These are phyloP conservation scores for Rhododendron williamsianum DNA, from an alignment of 148 eudicot species.

Conservation along the genomic window DNA sequence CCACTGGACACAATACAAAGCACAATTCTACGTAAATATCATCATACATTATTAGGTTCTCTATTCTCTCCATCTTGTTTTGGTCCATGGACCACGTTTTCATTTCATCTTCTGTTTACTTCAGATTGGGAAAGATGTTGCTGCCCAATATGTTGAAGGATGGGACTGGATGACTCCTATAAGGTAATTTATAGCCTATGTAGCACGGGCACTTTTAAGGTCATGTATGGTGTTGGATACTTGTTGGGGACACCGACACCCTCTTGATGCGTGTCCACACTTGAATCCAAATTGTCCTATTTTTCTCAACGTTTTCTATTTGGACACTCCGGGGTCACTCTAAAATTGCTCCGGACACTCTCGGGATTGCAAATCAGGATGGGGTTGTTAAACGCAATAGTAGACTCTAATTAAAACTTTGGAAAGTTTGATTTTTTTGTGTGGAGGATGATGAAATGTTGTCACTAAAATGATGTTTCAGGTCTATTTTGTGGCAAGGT, in stretches of 20 bases:
- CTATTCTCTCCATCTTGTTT: neutral
- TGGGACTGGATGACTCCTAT: conserved; percentile 99
- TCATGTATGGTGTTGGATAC: no score
- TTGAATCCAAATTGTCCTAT: neutral
- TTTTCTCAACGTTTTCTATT: no score
- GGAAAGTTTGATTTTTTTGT: neutral
- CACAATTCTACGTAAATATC: neutral
- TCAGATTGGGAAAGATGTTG: conserved; percentile 96
- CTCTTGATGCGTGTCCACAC: neutral
- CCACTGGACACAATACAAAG: neutral
- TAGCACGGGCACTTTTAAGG: neutral
- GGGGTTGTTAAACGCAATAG: neutral
- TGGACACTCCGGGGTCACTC: neutral
- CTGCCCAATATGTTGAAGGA: conserved; percentile 93
- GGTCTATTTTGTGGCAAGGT: no score
- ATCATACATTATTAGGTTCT: neutral
- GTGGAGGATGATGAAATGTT: neutral
- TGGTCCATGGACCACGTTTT: neutral
- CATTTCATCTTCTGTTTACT: conserved; percentile 7
- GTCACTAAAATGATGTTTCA: no score
- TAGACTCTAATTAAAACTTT: neutral
- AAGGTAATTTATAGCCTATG: conserved; percentile 43
- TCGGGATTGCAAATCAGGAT: neutral
- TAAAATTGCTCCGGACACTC: neutral
- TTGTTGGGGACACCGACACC: no score